Base-by-base conservation (phyloP, 106 monocot genomes). In the Iris macrosiphon region DNA sequence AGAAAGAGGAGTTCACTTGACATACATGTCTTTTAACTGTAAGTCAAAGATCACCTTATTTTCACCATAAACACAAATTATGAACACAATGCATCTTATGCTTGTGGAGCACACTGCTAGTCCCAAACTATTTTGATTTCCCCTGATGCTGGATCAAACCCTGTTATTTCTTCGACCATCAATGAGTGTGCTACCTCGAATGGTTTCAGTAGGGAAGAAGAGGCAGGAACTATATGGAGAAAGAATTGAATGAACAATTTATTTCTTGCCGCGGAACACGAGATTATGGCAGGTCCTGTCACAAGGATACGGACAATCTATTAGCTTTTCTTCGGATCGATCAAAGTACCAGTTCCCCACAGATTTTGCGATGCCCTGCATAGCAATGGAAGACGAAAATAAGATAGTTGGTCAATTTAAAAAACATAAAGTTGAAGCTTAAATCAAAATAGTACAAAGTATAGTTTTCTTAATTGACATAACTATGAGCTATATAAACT, bases 291-390 rank as follows among this genome's bases (percentile, higher is more conserved):
- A 84, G 19, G 75, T 75, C 11, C 24, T 45, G 59, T 85, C 85
- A 27, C 85, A 85, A 17, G 85, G 85, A 65, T 85, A 85, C n/a
- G 80, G 64, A 38, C 85, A 85, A 47, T 85, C 85, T 40, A 85
- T 70, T 0, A 62, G 45, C 64, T 80, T 73, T 12, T 52, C 57
- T 52, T 47, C 42, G 24, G 68, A 26, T 7, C 80, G 75, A 34
- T 79, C 75, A 37, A 76, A 85, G 59, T 67, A 85, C 85, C 85
- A 85, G 31, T 72, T 65, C 40, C 76, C 76, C n/a, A 85, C 85
- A 37, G 80, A 52, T 49, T 49, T 32, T 19, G 80, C 75, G 24
- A 85, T 80, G 40, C 62, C 30, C 85, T 85, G 85, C 66, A 65
- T 14, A 43, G n/a, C 46, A 18, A 7, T 47, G 13, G 46, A 4